Conservation (phyloP, 208 protist genomes). For the Trypanosoma congolense region DNA sequence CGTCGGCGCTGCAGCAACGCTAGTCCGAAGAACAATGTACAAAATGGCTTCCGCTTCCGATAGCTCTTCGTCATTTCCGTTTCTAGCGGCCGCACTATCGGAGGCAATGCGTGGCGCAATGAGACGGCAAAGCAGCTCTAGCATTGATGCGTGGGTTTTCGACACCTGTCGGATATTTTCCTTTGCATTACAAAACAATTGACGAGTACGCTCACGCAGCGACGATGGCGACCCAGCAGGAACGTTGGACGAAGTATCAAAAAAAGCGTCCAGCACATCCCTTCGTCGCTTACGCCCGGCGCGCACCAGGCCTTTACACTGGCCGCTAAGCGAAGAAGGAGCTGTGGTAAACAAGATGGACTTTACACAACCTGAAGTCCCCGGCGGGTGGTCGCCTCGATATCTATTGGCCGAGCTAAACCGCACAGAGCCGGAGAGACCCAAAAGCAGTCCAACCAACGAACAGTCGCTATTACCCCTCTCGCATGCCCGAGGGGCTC, state of each 20-base stretch:
- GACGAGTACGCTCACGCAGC: conserved; percentile 4
- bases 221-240: conserved; percentile 1
- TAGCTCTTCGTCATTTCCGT: background rate
- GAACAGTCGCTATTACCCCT: conserved; percentile 7
- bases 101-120: conserved; percentile 6
- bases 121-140: conserved; percentile 24
- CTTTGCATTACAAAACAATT: conserved; percentile 16
- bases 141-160: conserved; percentile 30
- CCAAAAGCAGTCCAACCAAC: conserved; percentile 14
- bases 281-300: conserved; percentile 16
- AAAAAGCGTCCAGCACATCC: conserved; percentile 19
- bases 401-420: background rate
- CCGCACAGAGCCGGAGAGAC: conserved; percentile 12
- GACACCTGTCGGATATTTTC: conserved; percentile 14
- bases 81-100: background rate
- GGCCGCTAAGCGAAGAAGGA: background rate
- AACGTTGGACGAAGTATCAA: conserved; percentile 8
- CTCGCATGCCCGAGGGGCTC: background rate
- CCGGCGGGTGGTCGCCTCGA: background rate
- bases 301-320: background rate
- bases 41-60: conserved; percentile 55
- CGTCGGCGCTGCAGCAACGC: conserved; percentile 31
- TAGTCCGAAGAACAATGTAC: conserved; percentile 80
- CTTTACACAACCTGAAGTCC: background rate
- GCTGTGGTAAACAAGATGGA: background rate